Percentiles rank a stretch among this genome's conserved stretches.
Conservation (phyloP, 331 rosid genomes). For the Rhamnella rubrinervis region DNA sequence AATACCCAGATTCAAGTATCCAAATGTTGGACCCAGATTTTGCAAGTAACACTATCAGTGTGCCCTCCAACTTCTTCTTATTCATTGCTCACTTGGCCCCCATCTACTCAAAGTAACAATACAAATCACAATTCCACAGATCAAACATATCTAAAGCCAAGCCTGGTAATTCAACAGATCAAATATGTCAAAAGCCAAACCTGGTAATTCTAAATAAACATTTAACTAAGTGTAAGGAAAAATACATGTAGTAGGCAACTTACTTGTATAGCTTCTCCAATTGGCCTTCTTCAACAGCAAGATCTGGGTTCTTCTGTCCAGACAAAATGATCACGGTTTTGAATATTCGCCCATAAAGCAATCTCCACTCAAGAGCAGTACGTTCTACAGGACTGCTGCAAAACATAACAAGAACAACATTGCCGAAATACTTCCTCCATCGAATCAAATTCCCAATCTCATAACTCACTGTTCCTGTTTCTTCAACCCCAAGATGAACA, state of each 20-base stretch:
- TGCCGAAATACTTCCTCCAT: slow-evolving; percentile 94
- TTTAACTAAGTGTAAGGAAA: background rate
- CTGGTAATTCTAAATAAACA: background rate
- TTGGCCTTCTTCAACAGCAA: slow-evolving; percentile 80
- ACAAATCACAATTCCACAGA: background rate
- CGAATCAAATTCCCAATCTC: slow-evolving; percentile 87
- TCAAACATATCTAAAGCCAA: background rate
- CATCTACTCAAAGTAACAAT: too few relatives aligned
- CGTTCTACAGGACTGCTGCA: slow-evolving; percentile 93
- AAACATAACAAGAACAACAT: slow-evolving; percentile 82
- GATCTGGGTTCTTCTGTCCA: slow-evolving; percentile 66
- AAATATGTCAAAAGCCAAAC: background rate
- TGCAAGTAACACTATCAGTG: background rate
- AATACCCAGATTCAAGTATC: background rate
- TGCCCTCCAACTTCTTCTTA: slow-evolving; percentile 8
- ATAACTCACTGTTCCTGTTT: slow-evolving; percentile 78
- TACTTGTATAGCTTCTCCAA: slow-evolving; percentile 84
- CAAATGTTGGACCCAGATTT: too few relatives aligned
- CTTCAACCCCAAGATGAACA: slow-evolving; percentile 96
- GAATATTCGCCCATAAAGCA: slow-evolving; percentile 95
- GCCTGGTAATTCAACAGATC: background rate
- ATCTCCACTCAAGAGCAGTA: slow-evolving; percentile 97
- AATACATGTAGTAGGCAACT: slow-evolving; percentile 36
- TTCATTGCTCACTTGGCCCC: background rate
- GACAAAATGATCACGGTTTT: slow-evolving; percentile 86